Base-by-base conservation (phyloP, 2,329 filamentous ascomycete genomes). In the Pseudopyricularia javanii region DNA sequence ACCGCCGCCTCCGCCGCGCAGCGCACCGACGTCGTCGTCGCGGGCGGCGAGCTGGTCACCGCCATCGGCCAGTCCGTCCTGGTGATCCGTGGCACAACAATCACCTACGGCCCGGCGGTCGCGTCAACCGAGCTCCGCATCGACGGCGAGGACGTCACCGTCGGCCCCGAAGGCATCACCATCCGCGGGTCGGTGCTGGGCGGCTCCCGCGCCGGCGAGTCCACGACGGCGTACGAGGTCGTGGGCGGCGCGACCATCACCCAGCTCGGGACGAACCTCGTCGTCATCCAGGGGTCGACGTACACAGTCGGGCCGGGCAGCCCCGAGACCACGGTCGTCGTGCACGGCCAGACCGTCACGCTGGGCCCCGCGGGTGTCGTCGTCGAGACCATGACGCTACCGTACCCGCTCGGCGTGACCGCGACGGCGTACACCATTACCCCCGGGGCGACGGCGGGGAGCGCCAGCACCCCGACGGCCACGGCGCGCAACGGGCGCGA, bases 191-290 rank as follows among this genome's bases (percentile, higher is more conserved):
- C 63, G 30, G 72, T 69, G 0, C 53, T 78, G 0, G 75, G 75
- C 17, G 75, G 74, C 0, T 56, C 61, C 3, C 54, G 59, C 1
- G 74, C 70, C 14, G 57, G 59, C 3, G 50, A 62, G 1, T 63
- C 60, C 1, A 66, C 65, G 12, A 74, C 70, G 1, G 63, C 66
- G 2, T 72, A 68, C 59, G 72, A 71, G 45, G 70, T 78, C 53
- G 69, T 76, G 8, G 76, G 76, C 51, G 76, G 76, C 11, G 75
- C 70, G 15, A 78, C 76, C 3, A 66, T 79, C 51, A 76, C 74
- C 15, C 69, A 74, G 58, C 58, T 78, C 8, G 72, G 70, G n/a
- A 63, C 71, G 1, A 74, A 70, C 3, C 64, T 71, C 12, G 70
- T 76, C 1, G 69, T 82, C 28, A 66, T 84, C 49, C 65, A 68